A percentile compares a stretch with the other conserved stretches of the same genome.
Evolutionary conservation across 73 alveolate species (phyloP).

Genomic region (Tetrahymena thermophila): DNA sequence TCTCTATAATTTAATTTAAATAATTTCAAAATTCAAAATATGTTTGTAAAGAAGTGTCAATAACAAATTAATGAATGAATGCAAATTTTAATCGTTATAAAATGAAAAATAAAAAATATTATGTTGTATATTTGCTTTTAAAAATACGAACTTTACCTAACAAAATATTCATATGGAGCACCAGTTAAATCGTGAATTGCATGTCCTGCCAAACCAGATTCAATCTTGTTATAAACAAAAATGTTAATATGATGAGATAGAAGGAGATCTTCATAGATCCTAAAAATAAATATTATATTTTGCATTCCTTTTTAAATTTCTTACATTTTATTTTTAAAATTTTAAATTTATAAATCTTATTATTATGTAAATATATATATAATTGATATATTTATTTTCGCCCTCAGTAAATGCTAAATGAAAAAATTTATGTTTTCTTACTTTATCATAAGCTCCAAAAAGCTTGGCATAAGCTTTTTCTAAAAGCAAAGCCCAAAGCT

Average conservation of each 20-base stretch:
- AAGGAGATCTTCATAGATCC: too few relatives aligned
- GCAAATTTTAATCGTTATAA: too few relatives aligned
- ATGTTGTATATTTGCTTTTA: neutral
- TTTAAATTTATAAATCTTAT: neutral
- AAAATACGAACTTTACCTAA: neutral
- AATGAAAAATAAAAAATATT: too few relatives aligned
- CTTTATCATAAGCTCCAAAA: conserved; percentile 67
- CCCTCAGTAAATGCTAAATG: neutral
- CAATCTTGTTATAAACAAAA: neutral
- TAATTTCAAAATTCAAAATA: too few relatives aligned
- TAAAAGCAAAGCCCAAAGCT: conserved; percentile 74
- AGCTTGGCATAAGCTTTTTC: conserved; percentile 92
- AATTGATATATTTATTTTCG: neutral
- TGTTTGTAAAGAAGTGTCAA: too few relatives aligned
- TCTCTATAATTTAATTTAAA: neutral
- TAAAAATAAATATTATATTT: too few relatives aligned
- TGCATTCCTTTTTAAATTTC: neutral
- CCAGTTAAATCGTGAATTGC: conserved; percentile 79
- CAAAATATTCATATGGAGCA: conserved; percentile 55
- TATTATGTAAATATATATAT: neutral
- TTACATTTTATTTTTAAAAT: neutral
- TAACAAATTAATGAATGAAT: too few relatives aligned
- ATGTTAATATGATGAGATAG: neutral
- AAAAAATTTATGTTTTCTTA: neutral
- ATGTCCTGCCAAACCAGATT: conserved; percentile 64